phyloP scores from a whole-genome alignment of 2,329 filamentous ascomycete genomes.

The Celoporthe dispersa region DNA sequence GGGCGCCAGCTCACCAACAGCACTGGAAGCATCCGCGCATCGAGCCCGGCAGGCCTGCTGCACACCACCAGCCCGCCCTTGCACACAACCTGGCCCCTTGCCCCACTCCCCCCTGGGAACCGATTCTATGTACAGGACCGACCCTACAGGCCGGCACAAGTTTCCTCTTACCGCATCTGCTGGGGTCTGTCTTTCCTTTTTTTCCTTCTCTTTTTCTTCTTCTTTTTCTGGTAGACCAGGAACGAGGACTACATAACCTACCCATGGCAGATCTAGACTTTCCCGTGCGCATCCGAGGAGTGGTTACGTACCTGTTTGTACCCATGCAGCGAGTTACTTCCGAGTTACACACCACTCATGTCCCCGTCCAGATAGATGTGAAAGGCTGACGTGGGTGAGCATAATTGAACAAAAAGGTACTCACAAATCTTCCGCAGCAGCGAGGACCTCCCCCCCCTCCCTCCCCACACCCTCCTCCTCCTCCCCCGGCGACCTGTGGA shows the following conservation, averaged over 20 bases:
- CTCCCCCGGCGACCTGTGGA: too few relatives aligned
- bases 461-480: too few relatives aligned
- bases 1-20: background rate
- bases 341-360: background rate
- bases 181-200: too few relatives aligned
- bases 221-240: background rate
- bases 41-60: background rate
- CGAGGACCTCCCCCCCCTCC: too few relatives aligned
- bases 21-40: constrained; percentile 2
- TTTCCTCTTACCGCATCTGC: background rate
- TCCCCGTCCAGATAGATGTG: background rate
- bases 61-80: background rate
- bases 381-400: background rate
- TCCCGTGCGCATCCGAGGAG: too few relatives aligned
- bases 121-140: too few relatives aligned
- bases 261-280: background rate
- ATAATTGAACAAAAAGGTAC: background rate
- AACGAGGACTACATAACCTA: background rate
- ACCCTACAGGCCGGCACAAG: background rate
- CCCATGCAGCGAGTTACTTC: background rate
- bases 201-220: too few relatives aligned
- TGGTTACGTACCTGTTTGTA: background rate
- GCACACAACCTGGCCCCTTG: background rate
- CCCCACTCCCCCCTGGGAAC: too few relatives aligned
- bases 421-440: background rate